phyloP scores from a whole-genome alignment of 2,329 filamentous ascomycete genomes.

The Diaporthe batatas region DNA sequence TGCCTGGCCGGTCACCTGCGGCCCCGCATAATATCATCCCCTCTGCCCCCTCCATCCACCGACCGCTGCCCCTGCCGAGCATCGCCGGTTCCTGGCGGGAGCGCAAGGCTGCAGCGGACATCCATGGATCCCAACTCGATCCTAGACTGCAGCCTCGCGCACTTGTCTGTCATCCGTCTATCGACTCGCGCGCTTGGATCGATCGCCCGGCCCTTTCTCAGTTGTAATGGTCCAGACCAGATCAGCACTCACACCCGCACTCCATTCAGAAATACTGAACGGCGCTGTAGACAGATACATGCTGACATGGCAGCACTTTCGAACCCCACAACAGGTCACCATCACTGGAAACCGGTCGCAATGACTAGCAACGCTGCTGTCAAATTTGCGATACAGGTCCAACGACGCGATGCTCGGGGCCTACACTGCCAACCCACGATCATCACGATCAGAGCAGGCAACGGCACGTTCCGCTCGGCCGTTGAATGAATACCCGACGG shows the following conservation, averaged over 20 bases:
- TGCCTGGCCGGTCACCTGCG: background rate
- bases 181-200: conserved; percentile 5
- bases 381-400: background rate
- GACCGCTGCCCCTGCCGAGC: conserved; percentile 19
- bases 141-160: background rate
- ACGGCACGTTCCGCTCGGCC: background rate
- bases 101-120: conserved; percentile 9
- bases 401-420: background rate
- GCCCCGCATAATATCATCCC: background rate
- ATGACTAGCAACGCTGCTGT: background rate
- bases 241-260: conserved; percentile 15
- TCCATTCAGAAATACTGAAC: background rate
- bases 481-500: conserved; percentile 9
- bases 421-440: too few species aligned
- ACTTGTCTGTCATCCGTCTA: background rate
- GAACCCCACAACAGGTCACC: background rate
- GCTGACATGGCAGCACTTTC: background rate
- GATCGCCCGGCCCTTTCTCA: conserved; percentile 21
- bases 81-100: background rate
- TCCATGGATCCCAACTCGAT: background rate
- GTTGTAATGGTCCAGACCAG: conserved; percentile 18
- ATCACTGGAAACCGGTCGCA: background rate
- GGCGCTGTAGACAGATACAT: too few species aligned
- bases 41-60: conserved; percentile 4
- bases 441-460: background rate